Base-by-base conservation (phyloP, 306 rosid species). In the Echinosophora koreensis region DNA sequence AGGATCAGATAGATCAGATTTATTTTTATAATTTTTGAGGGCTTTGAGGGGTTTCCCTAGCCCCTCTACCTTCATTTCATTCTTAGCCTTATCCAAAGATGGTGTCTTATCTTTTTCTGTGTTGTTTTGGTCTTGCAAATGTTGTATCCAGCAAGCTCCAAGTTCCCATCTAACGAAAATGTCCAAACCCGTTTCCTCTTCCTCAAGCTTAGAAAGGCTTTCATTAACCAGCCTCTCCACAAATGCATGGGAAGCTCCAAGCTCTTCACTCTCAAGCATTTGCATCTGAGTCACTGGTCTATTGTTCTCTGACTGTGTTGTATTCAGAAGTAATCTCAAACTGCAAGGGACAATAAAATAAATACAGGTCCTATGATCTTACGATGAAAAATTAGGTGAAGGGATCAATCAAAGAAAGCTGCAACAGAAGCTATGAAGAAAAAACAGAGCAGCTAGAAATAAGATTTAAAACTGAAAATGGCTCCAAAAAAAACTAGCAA, bases 131-230 rank as follows among this genome's bases (percentile, higher is more conserved):
- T 90, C 97, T 74, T 90, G 93, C 86, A 92, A 82, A 83, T 92
- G 97, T 66, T 90, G 97, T 81, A 92, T 87, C 97, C 92, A 92
- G 82, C 96, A 92, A 66, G 97, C 97, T 80, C 97, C 97, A 74
- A 92, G 96, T 86, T 92, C 97, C 96, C 96, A 92, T 85, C 96
- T 86, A 44, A 92, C 84, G 67, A 89, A 88, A 72, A 71, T 79
- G 67, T 87, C 96, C 52, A 71, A 74, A 55, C 42, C 68, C 8
- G 15, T 11, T 61, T 86, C 86, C 82, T 91, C 92, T 59, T 89
- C 82, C 79, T 87, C 90, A 34, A 91, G 88, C 85, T 89, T 85
- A 58, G 77, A 80, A 84, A 91, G 84, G 77, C 97, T 86, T 62
- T 84, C 85, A 83, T 86, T 82, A 66, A 91, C 65, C 54, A 91